A percentile compares a stretch with the other conserved stretches of the same genome.
Evolutionary conservation across 441 rosid species (phyloP).

Genomic region (Arabidopsis lyrata): DNA sequence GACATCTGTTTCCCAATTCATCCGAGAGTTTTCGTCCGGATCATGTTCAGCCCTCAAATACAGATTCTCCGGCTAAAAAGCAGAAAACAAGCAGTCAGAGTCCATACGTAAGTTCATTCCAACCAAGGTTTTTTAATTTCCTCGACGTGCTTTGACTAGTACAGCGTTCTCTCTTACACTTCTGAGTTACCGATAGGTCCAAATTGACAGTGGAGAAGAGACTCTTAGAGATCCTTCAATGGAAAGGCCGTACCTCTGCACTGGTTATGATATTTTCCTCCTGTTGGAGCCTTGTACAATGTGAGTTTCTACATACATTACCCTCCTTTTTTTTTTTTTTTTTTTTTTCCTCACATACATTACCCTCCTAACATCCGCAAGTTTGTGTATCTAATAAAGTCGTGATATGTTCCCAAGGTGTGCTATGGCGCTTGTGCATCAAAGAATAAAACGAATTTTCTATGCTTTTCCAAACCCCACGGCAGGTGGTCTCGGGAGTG

Average conservation of each 20-base stretch:
- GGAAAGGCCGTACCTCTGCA: slow-evolving; percentile 78
- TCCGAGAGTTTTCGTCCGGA: slow-evolving; percentile 39
- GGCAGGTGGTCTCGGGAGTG: slow-evolving; percentile 78
- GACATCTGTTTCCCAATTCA: slow-evolving; percentile 58
- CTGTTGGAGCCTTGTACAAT: slow-evolving; percentile 45
- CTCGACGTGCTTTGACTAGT: slow-evolving; percentile 17
- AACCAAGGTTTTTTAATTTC: neutral
- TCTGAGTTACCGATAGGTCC: slow-evolving; percentile 48
- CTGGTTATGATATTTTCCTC: slow-evolving; percentile 65
- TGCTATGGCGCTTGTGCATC: slow-evolving; percentile 98
- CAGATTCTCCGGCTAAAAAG: slow-evolving; percentile 61
- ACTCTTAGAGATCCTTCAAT: slow-evolving; percentile 31
- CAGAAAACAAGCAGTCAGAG: slow-evolving; percentile 53
- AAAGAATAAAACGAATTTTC: slow-evolving; percentile 85
- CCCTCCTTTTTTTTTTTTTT: too few relatives aligned
- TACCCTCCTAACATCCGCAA: neutral
- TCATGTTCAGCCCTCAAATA: slow-evolving; percentile 42
- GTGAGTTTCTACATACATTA: slow-evolving; percentile 29
- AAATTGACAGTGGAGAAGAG: slow-evolving; percentile 48
- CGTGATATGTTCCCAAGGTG: slow-evolving; percentile 60
- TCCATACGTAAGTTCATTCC: slow-evolving; percentile 37
- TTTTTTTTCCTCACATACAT: too few relatives aligned
- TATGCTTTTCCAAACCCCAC: slow-evolving; percentile 72
- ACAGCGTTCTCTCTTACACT: slow-evolving; percentile 34
- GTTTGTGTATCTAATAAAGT: slow-evolving; percentile 10